Percentiles rank a stretch among this genome's conserved stretches.
Conservation (phyloP, 305 asterid species). For the Ilex paraguariensis region DNA sequence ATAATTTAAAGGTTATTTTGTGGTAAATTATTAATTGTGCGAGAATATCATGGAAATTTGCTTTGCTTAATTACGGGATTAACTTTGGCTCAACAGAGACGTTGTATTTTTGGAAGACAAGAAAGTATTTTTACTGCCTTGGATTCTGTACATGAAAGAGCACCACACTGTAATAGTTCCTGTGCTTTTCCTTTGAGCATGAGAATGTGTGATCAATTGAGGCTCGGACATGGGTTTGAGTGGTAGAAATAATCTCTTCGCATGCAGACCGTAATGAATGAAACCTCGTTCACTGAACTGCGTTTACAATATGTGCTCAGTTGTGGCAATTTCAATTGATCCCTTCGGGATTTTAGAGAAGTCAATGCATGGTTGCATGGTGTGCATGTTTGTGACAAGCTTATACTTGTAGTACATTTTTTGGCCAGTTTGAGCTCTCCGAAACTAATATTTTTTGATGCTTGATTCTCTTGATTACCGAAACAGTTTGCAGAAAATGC, state of each 20-base stretch:
- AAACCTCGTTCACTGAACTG: too few relatives aligned
- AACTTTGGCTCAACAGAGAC: neutral
- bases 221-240: too few relatives aligned
- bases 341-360: too few relatives aligned
- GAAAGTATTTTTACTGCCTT: neutral
- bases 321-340: too few relatives aligned
- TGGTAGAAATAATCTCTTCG: too few relatives aligned
- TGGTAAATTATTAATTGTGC: neutral
- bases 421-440: neutral
- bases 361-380: too few relatives aligned
- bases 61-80: neutral
- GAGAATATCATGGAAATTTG: neutral
- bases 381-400: neutral
- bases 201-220: too few relatives aligned
- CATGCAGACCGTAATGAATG: too few relatives aligned
- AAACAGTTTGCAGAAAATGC: conserved; percentile 21
- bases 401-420: neutral
- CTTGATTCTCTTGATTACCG: neutral
- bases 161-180: too few relatives aligned
- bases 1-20: neutral
- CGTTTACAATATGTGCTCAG: too few relatives aligned
- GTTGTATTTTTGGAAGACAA: neutral
- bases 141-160: neutral
- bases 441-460: neutral
- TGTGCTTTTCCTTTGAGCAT: too few relatives aligned